Evolutionary conservation across 1,139 yeast genomes (phyloP).

Genomic region (Pichia kudriavzevii): DNA sequence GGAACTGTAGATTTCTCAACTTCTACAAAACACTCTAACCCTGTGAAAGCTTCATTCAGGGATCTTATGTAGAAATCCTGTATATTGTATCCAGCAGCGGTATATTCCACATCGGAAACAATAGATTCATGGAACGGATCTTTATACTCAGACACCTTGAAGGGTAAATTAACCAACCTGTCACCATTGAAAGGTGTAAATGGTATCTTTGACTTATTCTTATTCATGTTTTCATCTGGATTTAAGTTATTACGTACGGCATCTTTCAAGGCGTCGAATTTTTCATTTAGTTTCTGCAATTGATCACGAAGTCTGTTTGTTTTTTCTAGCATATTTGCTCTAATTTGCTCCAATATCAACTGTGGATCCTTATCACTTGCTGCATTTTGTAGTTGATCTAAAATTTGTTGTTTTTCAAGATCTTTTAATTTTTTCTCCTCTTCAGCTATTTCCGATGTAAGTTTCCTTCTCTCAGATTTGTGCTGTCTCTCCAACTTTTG

Average conservation of each 20-base stretch:
- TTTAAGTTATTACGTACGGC: constrained; percentile 29
- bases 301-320: constrained; percentile 61
- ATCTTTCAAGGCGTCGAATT: constrained; percentile 34
- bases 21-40: constrained; percentile 73
- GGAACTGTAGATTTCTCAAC: constrained; percentile 49
- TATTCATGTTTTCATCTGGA: constrained; percentile 18
- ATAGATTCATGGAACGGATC: constrained; percentile 56
- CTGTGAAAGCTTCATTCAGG: constrained; percentile 82
- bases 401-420: constrained; percentile 59
- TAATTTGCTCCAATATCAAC: constrained; percentile 44
- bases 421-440: constrained; percentile 32
- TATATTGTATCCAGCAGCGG: constrained; percentile 81
- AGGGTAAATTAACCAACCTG: constrained; percentile 44
- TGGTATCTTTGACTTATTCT: constrained; percentile 41
- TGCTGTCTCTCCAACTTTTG: constrained; percentile 59
- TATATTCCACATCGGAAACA: constrained; percentile 57
- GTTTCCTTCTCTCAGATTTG: constrained; percentile 57
- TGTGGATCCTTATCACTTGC: constrained; percentile 40
- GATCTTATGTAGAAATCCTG: constrained; percentile 67
- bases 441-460: constrained; percentile 39
- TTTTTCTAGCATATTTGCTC: constrained; percentile 58
- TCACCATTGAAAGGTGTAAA: constrained; percentile 96
- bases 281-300: constrained; percentile 52
- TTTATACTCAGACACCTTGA: constrained; percentile 34
- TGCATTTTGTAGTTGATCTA: constrained; percentile 58